Evolutionary conservation across 768 basidiomycete genomes (phyloP).

Genomic region (Pluteus cervinus): DNA sequence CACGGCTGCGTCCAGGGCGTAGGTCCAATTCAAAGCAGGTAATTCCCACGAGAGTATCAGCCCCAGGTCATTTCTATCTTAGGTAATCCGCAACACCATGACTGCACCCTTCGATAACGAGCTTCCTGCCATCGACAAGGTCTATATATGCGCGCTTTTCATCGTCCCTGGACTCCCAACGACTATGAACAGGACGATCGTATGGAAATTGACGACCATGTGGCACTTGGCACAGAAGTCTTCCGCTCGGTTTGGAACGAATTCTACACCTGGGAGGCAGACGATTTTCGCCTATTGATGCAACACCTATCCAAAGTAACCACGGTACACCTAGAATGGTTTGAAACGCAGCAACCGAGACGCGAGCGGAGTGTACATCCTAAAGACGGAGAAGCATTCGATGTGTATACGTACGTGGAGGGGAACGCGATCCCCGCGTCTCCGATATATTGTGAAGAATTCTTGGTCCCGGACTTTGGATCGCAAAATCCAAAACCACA

Average conservation of each 20-base stretch:
- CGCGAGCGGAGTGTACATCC: too few relatives aligned
- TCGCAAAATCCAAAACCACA: conserved; percentile 7
- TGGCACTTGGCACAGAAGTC: conserved; percentile 18
- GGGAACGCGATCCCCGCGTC: neutral
- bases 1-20: neutral
- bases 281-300: conserved; percentile 15
- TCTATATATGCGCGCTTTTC: too few relatives aligned
- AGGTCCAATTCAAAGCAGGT: neutral
- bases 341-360: too few relatives aligned
- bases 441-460: neutral
- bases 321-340: neutral
- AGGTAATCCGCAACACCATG: too few relatives aligned
- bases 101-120: too few relatives aligned
- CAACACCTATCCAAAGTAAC: conserved; percentile 2
- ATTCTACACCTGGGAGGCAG: conserved; percentile 41
- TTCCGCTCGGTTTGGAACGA: conserved; percentile 35
- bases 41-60: neutral
- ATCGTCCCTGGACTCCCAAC: too few relatives aligned
- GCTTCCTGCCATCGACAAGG: too few relatives aligned
- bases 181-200: neutral
- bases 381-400: too few relatives aligned
- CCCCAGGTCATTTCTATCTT: too few relatives aligned
- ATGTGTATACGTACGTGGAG: too few relatives aligned
- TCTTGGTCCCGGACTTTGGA: neutral
- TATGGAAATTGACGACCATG: conserved; percentile 9